Evolutionary conservation across 208 protist genomes (phyloP), one percentile per base, ranked within the genome.

Genomic region (Porcisia deanei): DNA sequence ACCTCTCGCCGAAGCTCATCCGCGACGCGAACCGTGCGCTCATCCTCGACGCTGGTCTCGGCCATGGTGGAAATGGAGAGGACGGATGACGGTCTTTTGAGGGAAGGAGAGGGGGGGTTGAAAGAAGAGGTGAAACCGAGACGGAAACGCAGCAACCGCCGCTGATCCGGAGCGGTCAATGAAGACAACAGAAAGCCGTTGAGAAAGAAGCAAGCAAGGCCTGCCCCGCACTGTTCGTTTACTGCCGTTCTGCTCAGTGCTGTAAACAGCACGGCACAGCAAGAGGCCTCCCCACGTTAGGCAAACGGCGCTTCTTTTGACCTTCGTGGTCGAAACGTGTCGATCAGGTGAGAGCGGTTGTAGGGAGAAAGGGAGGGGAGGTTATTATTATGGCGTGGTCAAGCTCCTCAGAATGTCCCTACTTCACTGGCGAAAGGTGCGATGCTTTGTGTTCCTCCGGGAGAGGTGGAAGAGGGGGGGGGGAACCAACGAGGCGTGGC

Each of bases 1-100:
- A 70, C 71, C 37, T 81, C 71, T 18, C 57, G 59, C 34, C 71
- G 71, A 5, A 96, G 73, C 72, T 91, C 87, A 75, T 88, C 52
- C 25, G 86, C 81, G 54, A 92, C 76, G 58, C 59, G 77, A 52
- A 57, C 68, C n/a, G 63, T 80, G 68, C 14, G 72, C 20, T 69
- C 77, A 34, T 75, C 58, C 41, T 64, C 66, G 64, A 30, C 67
- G 52, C 12, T n/a, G 22, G 25, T 22, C 1, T 53, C 61, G 9
- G 49, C 52, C 75, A 79, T 74, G 3, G 22, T 18, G 14, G n/a
- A 37, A 37, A 58, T 20, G 12, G 65, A 37, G 43, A 20, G 18
- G 12, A 47, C 30, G 30, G 30, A 30, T 30, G 30, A 30, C 30
- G 30, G 0, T 30, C 30, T 30, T 30, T 30, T 30, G 30, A 30